These are phyloP conservation scores for Fomitopsis betulina DNA, from an alignment of 1,284 basidiomycete genomes.

Conservation along the genomic window DNA sequence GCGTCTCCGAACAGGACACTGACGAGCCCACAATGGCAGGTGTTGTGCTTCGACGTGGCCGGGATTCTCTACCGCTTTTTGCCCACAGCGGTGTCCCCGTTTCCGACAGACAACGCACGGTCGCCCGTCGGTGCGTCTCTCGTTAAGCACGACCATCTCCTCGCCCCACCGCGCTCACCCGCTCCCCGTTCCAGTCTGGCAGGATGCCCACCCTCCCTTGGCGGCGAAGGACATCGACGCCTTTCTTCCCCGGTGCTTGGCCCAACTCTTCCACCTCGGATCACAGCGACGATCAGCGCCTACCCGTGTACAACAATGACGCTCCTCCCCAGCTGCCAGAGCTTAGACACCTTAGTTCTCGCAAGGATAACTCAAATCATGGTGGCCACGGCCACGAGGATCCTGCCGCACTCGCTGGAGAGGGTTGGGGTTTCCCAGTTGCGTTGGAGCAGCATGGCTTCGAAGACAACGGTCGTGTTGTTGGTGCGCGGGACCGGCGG, in stretches of 20 bases:
- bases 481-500: not conserved
- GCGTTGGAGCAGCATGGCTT: slow-evolving; percentile 1
- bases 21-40: slow-evolving; percentile 6
- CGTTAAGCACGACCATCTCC: slow-evolving; percentile 8
- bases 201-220: slow-evolving; percentile 17
- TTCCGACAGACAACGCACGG: not conserved
- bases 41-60: slow-evolving; percentile 8
- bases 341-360: not conserved
- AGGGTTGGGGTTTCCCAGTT: slow-evolving; percentile 2
- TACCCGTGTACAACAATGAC: not conserved
- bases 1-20: not conserved
- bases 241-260: slow-evolving; percentile 27
- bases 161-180: not conserved
- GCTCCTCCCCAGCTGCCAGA: slow-evolving; percentile 1
- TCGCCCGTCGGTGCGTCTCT: not conserved
- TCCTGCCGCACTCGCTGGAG: not conserved
- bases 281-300: slow-evolving; percentile 3
- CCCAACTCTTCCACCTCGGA: slow-evolving; percentile 18
- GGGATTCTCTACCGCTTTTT: not conserved
- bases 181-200: not conserved
- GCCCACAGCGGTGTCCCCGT: not conserved
- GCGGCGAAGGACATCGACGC: slow-evolving; percentile 18
- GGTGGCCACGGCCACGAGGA: not conserved
- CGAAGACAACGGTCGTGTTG: slow-evolving; percentile 1
- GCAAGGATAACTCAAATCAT: not conserved